Evolutionary conservation across 2,329 filamentous ascomycete genomes (phyloP).

Genomic region (Exophiala lecanii-corni): DNA sequence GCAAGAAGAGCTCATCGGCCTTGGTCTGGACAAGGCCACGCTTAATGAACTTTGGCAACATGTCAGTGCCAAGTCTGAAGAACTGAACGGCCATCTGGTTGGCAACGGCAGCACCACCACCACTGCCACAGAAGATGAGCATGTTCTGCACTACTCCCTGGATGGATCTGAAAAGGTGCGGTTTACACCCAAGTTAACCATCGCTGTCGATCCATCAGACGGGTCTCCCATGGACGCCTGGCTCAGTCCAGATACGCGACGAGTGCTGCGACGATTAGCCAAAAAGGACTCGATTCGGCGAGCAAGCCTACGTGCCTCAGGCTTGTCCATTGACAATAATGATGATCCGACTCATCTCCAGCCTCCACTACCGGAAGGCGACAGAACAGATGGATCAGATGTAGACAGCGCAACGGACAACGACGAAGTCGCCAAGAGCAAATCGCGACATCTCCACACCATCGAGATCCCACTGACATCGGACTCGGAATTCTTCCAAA

Average conservation of each 20-base stretch:
- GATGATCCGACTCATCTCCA: background rate
- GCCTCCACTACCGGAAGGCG: background rate
- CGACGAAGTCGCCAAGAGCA: constrained; percentile 2
- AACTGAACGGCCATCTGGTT: no score
- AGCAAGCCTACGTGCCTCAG: no score
- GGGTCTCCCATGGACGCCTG: constrained; percentile 65
- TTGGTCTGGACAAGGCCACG: constrained; percentile 69
- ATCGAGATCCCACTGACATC: constrained; percentile 75
- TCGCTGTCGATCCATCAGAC: constrained; percentile 63
- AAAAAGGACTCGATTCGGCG: no score
- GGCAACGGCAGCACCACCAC: constrained; percentile 25
- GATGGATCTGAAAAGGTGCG: constrained; percentile 38
- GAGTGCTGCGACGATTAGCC: constrained; percentile 59
- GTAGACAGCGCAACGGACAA: background rate
- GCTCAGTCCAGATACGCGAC: constrained; percentile 60
- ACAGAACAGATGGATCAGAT: background rate
- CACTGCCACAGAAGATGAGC: constrained; percentile 24
- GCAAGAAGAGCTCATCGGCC: constrained; percentile 61
- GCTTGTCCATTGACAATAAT: background rate
- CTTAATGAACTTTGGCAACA: constrained; percentile 59
- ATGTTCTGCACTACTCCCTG: constrained; percentile 51
- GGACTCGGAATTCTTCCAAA: constrained; percentile 74
- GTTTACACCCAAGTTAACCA: constrained; percentile 65
- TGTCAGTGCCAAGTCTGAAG: constrained; percentile 38
- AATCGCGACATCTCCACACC: constrained; percentile 32